Evolutionary conservation across 768 basidiomycete species (phyloP).

Genomic region (Lyophyllum decastes): DNA sequence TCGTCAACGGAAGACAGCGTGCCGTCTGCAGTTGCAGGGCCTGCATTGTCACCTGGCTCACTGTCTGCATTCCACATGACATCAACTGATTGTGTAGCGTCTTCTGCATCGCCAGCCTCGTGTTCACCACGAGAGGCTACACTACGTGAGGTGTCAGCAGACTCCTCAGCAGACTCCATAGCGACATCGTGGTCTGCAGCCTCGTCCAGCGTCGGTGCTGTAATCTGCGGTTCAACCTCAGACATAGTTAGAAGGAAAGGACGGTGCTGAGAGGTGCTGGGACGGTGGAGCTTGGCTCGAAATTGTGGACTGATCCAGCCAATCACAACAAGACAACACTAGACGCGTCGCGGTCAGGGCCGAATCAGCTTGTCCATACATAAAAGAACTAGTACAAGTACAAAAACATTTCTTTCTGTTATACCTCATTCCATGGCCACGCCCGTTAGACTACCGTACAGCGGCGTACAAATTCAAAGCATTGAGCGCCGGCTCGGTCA

Average conservation of each 20-base stretch:
- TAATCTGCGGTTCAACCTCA: conserved; percentile 23
- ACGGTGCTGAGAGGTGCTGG: neutral
- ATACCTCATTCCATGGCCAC: too few relatives aligned
- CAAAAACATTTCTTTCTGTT: neutral
- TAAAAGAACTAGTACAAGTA: neutral
- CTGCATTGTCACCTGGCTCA: conserved; percentile 14
- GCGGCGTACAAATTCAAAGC: conserved; percentile 69
- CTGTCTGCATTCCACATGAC: conserved; percentile 9
- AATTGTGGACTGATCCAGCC: conserved; percentile 15
- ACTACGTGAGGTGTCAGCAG: conserved; percentile 16
- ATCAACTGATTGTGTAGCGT: conserved; percentile 19
- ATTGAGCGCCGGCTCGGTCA: conserved; percentile 77
- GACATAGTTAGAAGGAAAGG: conserved; percentile 25
- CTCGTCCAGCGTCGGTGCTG: conserved; percentile 18
- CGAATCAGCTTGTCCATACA: neutral
- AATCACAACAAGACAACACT: conserved; percentile 30
- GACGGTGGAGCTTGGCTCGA: neutral
- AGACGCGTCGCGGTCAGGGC: conserved; percentile 26
- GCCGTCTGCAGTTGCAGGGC: conserved; percentile 14
- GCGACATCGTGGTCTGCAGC: conserved; percentile 14
- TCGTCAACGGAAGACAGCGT: conserved; percentile 7
- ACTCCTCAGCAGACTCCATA: conserved; percentile 16
- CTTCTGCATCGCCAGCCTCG: conserved; percentile 25
- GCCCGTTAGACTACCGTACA: conserved; percentile 16
- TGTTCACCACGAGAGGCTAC: conserved; percentile 26